Percentiles rank a stretch among this genome's conserved stretches.
Conservation (phyloP, 169 alveolate species). For the Cryptosporidium parvum region DNA sequence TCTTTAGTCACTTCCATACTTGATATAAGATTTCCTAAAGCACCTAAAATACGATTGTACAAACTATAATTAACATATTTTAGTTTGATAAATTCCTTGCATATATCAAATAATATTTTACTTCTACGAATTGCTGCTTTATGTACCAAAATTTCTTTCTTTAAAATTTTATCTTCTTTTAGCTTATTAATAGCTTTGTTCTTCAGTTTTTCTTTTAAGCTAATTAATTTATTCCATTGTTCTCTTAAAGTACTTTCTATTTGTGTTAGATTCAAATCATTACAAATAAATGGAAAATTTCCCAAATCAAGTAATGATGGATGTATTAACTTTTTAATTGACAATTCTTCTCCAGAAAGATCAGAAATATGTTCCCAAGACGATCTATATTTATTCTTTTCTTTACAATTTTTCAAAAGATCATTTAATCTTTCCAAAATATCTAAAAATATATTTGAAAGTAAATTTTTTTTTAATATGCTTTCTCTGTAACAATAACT, state of each 20-base stretch:
- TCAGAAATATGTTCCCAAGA: slow-evolving; percentile 15
- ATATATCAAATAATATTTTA: not conserved
- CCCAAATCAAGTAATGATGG: not conserved
- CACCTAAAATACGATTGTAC: not conserved
- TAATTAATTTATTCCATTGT: not conserved
- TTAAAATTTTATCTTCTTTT: not conserved
- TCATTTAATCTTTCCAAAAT: not conserved
- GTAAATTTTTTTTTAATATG: not conserved
- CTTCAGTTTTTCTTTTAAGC: not conserved
- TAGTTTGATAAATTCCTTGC: not conserved
- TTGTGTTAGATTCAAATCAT: no score
- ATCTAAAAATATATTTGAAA: not conserved
- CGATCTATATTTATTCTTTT: slow-evolving; percentile 1
- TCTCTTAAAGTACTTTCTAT: not conserved
- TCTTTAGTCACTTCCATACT: not conserved
- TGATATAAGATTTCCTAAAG: not conserved
- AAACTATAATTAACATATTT: not conserved
- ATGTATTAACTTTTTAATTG: not conserved
- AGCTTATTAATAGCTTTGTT: not conserved
- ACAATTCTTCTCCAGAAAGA: not conserved
- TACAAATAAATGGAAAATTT: not conserved
- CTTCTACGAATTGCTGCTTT: slow-evolving; percentile 14
- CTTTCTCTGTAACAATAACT: not conserved
- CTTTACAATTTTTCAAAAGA: slow-evolving; percentile 3
- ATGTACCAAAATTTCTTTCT: not conserved